Evolutionary conservation across 768 basidiomycete genomes (phyloP), one percentile per base, ranked within the genome.

Genomic region (Tremella fuciformis): DNA sequence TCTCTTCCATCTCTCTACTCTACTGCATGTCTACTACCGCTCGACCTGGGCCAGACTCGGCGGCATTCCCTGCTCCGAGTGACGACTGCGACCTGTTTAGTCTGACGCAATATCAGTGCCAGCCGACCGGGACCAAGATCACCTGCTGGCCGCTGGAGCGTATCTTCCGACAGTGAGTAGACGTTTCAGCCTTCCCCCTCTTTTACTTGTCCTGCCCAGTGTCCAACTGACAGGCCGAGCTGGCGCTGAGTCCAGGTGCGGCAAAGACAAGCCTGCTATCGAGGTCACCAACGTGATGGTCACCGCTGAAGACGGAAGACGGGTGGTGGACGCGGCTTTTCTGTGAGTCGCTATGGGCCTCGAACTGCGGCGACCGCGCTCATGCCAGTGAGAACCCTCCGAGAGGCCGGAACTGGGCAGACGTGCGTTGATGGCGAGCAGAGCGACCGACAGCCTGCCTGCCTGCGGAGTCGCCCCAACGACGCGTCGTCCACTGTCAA

Each of bases 91-190:
- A 50, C 16, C 55, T 76, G 39, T 74, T 70, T 60, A 50, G 69
- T 22, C 59, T 76, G n/a, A 72, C 66, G 21, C 74, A 74, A 57
- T 76, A 70, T 56, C 65, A 76, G 54, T 76, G 74, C 49, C 62
- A 63, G 11, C 72, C 70, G 1, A 38, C 55, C 19, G 60, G 62
- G 15, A 64, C 64, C 8, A 55, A 63, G 42, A 60, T 74, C 13
- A 74, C 72, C 15, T 76, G 74, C 47, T 76, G 72, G 72, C 72
- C 74, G 13, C 38, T 76, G 1, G 70, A 76, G 48, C 53, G 74
- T 51, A 62, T 76, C 6, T 76, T 76, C 53, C 52, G 74, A 53
- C 72, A 72, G 74, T 72, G 55, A 59, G 74, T 67, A 46, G 18
- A 15, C n/a, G 18, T n/a, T 39, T 46, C 42, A 46, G 13, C 29